phyloP scores from a whole-genome alignment of 2,329 filamentous ascomycete species.

The Fusarium liriodendri region DNA sequence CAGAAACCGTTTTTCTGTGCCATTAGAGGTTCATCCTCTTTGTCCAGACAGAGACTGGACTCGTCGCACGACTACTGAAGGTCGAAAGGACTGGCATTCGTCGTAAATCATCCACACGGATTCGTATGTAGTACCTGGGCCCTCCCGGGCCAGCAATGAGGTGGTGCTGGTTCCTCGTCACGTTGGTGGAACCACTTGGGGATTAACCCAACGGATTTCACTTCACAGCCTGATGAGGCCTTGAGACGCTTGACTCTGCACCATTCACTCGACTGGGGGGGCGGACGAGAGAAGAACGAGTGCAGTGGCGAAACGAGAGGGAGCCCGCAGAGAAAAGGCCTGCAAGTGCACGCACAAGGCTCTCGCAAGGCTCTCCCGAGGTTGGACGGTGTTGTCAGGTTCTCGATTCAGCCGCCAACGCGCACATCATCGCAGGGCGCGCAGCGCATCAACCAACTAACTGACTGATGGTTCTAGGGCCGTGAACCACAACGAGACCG shows the following conservation, averaged over 20 bases:
- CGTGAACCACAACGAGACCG: constrained; percentile 9
- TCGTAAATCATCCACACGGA: constrained; percentile 53
- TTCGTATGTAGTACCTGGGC: constrained; percentile 50
- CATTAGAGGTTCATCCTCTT: constrained; percentile 1
- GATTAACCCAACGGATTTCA: constrained; percentile 37
- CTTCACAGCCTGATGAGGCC: constrained; percentile 16
- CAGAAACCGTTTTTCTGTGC: not conserved
- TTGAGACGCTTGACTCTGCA: constrained; percentile 34
- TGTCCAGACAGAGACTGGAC: not conserved
- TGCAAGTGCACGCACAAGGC: constrained; percentile 44
- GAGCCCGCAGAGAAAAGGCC: constrained; percentile 22
- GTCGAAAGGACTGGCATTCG: constrained; percentile 22
- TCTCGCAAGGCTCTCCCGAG: constrained; percentile 12
- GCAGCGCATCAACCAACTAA: constrained; percentile 7
- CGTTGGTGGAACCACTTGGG: constrained; percentile 36
- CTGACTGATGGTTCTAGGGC: constrained; percentile 3
- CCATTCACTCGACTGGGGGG: constrained; percentile 14
- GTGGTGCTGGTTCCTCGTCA: constrained; percentile 26
- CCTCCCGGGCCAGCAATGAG: constrained; percentile 27
- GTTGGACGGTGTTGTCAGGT: constrained; percentile 1
- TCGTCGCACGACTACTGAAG: constrained; percentile 12
- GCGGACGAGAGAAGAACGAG: constrained; percentile 9
- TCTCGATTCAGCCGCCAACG: constrained; percentile 16
- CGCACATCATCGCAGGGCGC: constrained; percentile 6
- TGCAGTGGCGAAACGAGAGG: constrained; percentile 7